A percentile compares a stretch with the other conserved stretches of the same genome.
Evolutionary conservation across 805 yeast species (phyloP).

Genomic region (Schizosaccharomyces pombe): DNA sequence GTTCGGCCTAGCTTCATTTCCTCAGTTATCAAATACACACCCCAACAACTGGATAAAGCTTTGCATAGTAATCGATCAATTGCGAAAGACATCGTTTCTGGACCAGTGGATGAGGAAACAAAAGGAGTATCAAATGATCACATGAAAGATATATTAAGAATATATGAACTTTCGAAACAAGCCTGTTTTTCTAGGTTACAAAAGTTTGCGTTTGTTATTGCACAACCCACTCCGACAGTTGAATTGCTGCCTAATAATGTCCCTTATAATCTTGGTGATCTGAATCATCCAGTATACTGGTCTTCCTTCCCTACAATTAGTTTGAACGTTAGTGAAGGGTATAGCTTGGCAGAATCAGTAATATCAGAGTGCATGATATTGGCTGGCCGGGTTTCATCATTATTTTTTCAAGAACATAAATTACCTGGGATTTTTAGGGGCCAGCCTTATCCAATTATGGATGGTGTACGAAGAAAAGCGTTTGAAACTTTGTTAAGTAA

Average conservation of each 20-base stretch:
- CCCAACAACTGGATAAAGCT: neutral
- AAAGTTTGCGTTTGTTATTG: neutral
- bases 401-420: neutral
- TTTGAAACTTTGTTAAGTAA: too few species aligned
- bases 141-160: too few species aligned
- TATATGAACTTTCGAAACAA: too few species aligned
- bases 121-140: too few species aligned
- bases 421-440: neutral
- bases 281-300: neutral
- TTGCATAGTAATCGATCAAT: neutral
- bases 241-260: neutral
- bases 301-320: neutral
- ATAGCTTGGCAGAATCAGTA: neutral
- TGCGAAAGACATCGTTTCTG: too few species aligned
- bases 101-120: neutral
- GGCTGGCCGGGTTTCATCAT: neutral
- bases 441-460: neutral
- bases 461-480: neutral
- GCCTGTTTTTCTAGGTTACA: too few species aligned
- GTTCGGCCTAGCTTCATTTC: neutral
- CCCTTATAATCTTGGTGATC: neutral
- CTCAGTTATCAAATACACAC: neutral
- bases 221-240: neutral
- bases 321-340: neutral
- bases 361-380: neutral